phyloP scores from a whole-genome alignment of 345 rosid genomes.

The Kernera saxatilis region DNA sequence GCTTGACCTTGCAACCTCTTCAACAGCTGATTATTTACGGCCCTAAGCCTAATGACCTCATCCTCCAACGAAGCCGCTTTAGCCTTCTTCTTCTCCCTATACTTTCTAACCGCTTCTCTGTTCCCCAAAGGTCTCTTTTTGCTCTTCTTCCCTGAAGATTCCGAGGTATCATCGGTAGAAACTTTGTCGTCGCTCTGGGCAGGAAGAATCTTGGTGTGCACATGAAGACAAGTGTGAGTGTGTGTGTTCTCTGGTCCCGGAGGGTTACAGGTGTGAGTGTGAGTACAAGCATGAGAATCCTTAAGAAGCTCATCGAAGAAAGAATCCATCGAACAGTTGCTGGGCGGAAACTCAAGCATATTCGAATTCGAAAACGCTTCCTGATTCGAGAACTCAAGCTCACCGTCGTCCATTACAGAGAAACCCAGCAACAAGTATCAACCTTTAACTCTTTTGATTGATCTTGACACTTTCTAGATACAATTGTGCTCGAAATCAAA shows the following conservation, averaged over 20 bases:
- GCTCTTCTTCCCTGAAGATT: conserved; percentile 49
- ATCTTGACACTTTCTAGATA: not conserved
- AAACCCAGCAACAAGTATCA: not conserved
- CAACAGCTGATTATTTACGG: conserved; percentile 73
- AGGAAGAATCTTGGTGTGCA: conserved; percentile 79
- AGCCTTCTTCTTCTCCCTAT: conserved; percentile 95
- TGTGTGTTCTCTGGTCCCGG: conserved; percentile 93
- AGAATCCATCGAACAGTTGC: conserved; percentile 62
- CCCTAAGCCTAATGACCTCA: conserved; percentile 59
- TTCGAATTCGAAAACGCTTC: conserved; percentile 46
- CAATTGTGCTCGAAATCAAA: not conserved
- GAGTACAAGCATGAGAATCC: conserved; percentile 83
- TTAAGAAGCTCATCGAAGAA: conserved; percentile 58
- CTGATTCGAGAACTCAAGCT: conserved; percentile 76
- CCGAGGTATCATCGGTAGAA: conserved; percentile 64
- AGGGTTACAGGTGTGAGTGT: conserved; percentile 92
- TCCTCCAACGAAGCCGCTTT: conserved; percentile 88
- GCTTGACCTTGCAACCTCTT: conserved; percentile 91
- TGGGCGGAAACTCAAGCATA: conserved; percentile 34
- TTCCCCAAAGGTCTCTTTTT: conserved; percentile 80
- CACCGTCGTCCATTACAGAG: conserved; percentile 72
- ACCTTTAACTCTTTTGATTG: not conserved
- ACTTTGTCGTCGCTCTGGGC: conserved; percentile 49
- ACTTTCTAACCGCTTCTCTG: conserved; percentile 87
- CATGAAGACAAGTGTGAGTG: conserved; percentile 86